A percentile compares a stretch with the other conserved stretches of the same genome.
These are phyloP conservation scores for Chaetomidium leptoderma DNA, from an alignment of 495 filamentous ascomycete species.

Conservation along the genomic window DNA sequence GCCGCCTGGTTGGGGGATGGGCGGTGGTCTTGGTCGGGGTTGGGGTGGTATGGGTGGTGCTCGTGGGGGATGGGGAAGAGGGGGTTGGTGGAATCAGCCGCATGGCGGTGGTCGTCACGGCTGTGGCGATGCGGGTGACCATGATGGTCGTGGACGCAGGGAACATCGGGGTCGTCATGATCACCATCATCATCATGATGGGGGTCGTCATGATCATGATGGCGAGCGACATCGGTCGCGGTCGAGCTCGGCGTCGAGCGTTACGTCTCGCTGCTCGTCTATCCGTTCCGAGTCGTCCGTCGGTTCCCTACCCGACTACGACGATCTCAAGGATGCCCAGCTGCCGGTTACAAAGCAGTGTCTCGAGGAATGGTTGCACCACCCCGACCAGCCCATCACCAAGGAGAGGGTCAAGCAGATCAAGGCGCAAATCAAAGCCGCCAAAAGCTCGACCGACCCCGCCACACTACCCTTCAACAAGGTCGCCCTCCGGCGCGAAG, in stretches of 20 bases:
- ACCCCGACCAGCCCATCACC: slow-evolving; percentile 44
- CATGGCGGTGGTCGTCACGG: background rate
- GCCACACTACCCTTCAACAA: slow-evolving; percentile 21
- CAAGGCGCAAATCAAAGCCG: slow-evolving; percentile 38
- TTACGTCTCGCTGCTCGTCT: slow-evolving; percentile 29
- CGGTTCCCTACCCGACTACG: slow-evolving; percentile 45
- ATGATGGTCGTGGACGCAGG: slow-evolving; percentile 2
- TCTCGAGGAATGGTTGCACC: slow-evolving; percentile 38
- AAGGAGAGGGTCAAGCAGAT: slow-evolving; percentile 35
- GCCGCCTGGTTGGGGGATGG: background rate
- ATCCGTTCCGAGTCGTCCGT: slow-evolving; percentile 37
- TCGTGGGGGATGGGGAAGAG: slow-evolving; percentile 3
- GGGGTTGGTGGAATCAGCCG: background rate
- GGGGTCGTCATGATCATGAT: background rate
- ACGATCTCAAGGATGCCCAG: slow-evolving; percentile 41
- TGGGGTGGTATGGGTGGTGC: slow-evolving; percentile 9
- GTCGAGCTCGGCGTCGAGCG: slow-evolving; percentile 24
- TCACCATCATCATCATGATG: too few relatives aligned
- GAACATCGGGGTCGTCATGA: slow-evolving; percentile 9
- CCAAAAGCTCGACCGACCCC: slow-evolving; percentile 27
- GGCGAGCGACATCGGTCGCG: slow-evolving; percentile 12
- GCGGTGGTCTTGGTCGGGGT: background rate
- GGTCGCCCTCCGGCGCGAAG: slow-evolving; percentile 36
- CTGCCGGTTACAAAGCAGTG: slow-evolving; percentile 36
- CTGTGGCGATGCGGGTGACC: slow-evolving; percentile 3